Evolutionary conservation across 768 basidiomycete species (phyloP), one percentile per base, ranked within the genome.

Genomic region (Myochromella boudieri): DNA sequence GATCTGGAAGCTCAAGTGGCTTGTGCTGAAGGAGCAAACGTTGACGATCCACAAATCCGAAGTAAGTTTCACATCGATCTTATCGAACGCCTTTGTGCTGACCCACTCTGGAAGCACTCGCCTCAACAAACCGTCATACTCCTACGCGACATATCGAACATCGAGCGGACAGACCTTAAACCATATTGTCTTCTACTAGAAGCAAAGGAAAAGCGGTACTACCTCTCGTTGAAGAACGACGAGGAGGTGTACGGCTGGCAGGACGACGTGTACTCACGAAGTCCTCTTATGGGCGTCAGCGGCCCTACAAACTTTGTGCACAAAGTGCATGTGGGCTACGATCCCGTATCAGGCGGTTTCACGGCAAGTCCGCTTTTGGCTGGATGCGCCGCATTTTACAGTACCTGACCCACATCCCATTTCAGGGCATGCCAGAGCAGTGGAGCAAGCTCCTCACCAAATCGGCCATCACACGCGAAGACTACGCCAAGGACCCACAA

Each of bases 221-320:
- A 79, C 61, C 68, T 95, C 39, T 82, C 91, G 2, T 72, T 97
- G 52, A 97, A 95, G 71, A 90, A 76, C 54, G 95, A 99, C 61
- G 92, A 95, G 56, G 95, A 99, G 60, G 77, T 99, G n/a, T 99
- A 99, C 59, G 85, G 85, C 14, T 98, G 95, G 95, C 90, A 95
- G 65, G 95, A 99, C 61, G 95, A 97, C 62, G 86, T 99, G 50
- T 97, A 98, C 68, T 82, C 81, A 4, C 81, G 93, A 37, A 91
- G 89, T 59, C 93, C 95, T 2, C 74, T 94, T 39, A 91, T 95
- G 84, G 92, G 95, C 21, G 90, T 95, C 34, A 87, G 86, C 64
- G 88, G 87, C 55, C 95, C 95, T 0, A 97, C 95, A 6, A 95
- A 99, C 67, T 98, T 99, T 61, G 92, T 97, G 0, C 95, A 99